These are phyloP conservation scores for Phytophthora lateralis DNA, from an alignment of 352 stramenopile genomes.

Conservation along the genomic window DNA sequence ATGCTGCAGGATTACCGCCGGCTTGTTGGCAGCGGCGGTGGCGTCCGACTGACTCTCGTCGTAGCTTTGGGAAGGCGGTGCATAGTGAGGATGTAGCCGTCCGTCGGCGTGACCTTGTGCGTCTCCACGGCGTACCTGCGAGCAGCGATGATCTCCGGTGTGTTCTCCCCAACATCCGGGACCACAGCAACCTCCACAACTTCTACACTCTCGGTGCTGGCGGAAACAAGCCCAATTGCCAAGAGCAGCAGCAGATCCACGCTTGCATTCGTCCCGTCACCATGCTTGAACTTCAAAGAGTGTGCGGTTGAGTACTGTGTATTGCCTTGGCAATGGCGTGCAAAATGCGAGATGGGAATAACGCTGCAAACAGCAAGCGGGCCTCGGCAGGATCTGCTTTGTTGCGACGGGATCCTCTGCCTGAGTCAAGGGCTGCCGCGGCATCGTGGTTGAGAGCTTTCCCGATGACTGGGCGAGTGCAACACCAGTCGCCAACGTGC, in stretches of 20 bases:
- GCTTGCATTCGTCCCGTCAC: background rate
- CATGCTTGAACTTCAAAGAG: conserved; percentile 11
- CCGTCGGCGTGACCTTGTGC: too few relatives aligned
- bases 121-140: too few relatives aligned
- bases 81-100: too few relatives aligned
- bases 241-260: conserved; percentile 18
- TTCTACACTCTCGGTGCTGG: too few relatives aligned
- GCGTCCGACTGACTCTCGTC: conserved; percentile 23
- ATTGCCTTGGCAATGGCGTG: conserved; percentile 22
- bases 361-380: background rate
- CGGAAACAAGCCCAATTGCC: too few relatives aligned
- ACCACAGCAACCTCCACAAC: too few relatives aligned
- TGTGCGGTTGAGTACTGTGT: conserved; percentile 8
- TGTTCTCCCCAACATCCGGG: too few relatives aligned
- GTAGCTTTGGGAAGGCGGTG: too few relatives aligned
- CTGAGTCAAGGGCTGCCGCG: background rate
- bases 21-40: conserved; percentile 36
- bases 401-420: conserved; percentile 7
- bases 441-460: background rate
- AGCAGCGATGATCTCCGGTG: too few relatives aligned
- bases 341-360: conserved; percentile 15
- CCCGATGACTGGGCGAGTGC: background rate
- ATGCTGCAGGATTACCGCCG: conserved; percentile 51
- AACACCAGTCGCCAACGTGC: background rate
- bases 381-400: conserved; percentile 5